Conservation (phyloP, 345 rosid species). For the Citrus inodora region DNA sequence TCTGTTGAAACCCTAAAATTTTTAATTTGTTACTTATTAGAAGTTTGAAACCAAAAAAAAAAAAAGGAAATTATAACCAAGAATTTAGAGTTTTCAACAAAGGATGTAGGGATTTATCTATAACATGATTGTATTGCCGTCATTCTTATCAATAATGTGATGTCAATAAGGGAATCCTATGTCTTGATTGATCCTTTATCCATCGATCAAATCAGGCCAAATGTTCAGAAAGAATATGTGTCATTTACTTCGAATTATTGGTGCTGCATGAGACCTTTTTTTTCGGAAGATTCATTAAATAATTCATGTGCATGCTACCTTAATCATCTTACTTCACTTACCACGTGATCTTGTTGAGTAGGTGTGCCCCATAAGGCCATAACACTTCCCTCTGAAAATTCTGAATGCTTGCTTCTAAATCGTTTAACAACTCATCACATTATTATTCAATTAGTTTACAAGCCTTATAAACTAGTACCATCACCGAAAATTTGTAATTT, state of each 20-base stretch:
- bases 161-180: background rate
- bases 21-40: no score
- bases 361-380: background rate
- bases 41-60: no score
- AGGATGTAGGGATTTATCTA: no score
- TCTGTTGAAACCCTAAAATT: no score
- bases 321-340: conserved; percentile 2
- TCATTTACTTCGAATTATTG: background rate
- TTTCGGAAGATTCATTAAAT: conserved; percentile 4
- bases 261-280: background rate
- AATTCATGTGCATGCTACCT: background rate
- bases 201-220: background rate
- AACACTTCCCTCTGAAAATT: background rate
- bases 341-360: conserved; percentile 9
- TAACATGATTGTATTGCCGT: no score
- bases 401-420: background rate
- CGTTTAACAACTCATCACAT: background rate
- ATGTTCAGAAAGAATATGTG: conserved; percentile 5
- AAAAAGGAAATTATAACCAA: no score
- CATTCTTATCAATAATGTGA: no score
- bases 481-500: background rate
- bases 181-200: background rate
- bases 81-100: no score
- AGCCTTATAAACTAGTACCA: no score
- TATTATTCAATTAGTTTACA: no score